Evolutionary conservation across 1,284 basidiomycete species (phyloP).

Genomic region (Ustilago nuda): DNA sequence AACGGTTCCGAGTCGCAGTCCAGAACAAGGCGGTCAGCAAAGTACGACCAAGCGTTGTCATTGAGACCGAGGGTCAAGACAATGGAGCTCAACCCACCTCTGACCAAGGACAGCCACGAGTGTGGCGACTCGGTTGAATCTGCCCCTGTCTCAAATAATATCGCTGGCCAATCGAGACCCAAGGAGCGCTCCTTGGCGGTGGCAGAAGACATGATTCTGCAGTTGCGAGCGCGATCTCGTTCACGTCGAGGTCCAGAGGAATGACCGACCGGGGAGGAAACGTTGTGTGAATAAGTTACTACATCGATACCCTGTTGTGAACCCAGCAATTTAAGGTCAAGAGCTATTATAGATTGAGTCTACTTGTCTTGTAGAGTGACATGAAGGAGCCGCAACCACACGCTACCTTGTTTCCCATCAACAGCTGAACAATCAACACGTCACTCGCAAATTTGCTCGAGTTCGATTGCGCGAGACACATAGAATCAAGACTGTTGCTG

Average conservation of each 20-base stretch:
- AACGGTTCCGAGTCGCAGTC: conserved; percentile 16
- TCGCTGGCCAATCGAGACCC: background rate
- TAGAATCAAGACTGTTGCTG: no score
- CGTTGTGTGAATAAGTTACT: background rate
- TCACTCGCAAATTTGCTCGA: no score
- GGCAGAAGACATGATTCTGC: conserved; percentile 30
- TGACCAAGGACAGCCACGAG: conserved; percentile 16
- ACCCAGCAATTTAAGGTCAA: no score
- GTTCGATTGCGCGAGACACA: no score
- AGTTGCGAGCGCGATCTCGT: conserved; percentile 9
- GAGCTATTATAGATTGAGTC: no score
- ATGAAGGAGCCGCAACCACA: no score
- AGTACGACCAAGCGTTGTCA: conserved; percentile 13
- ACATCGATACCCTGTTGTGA: no score
- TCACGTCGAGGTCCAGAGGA: conserved; percentile 5
- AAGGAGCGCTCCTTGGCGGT: conserved; percentile 15
- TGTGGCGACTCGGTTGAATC: conserved; percentile 20
- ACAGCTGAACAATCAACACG: no score
- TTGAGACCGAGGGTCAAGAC: background rate
- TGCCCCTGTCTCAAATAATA: background rate
- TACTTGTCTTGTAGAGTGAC: no score
- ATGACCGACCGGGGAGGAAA: background rate
- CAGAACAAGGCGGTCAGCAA: conserved; percentile 25
- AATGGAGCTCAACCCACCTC: background rate
- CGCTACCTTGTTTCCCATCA: no score